Evolutionary conservation across 192 early-diverging fungal species (phyloP).

Genomic region (Diversispora epigaea): DNA sequence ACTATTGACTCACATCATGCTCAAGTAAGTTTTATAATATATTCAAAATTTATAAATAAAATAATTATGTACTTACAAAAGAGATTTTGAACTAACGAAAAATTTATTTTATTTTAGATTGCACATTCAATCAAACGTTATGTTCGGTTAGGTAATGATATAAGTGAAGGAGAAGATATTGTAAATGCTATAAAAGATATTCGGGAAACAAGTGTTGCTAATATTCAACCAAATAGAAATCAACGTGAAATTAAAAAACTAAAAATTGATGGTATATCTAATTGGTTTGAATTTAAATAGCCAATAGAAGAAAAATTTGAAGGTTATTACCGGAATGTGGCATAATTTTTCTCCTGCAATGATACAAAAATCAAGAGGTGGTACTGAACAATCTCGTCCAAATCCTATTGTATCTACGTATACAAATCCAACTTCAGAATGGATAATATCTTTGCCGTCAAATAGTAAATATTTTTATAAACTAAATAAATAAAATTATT

Average conservation of each 20-base stretch:
- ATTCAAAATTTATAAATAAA: too few species aligned
- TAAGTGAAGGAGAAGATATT: neutral
- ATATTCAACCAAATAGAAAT: neutral
- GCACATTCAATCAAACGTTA: neutral
- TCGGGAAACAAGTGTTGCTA: neutral
- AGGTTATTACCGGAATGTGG: neutral
- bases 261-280: neutral
- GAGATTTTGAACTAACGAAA: too few species aligned
- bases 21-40: neutral
- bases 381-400: neutral
- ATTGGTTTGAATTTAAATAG: conserved; percentile 7
- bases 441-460: neutral
- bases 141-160: neutral
- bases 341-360: neutral
- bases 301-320: neutral
- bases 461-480: neutral
- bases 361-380: neutral
- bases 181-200: neutral
- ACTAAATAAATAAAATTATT: too few species aligned
- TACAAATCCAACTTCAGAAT: neutral
- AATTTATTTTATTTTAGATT: neutral
- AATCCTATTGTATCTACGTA: neutral
- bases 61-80: too few species aligned
- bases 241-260: neutral
- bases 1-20: conserved; percentile 3